Percentiles rank a stretch among this genome's conserved stretches.
Conservation (phyloP, 225 moss, liverwort and hornwort species). For the Physcomitrium patens region DNA sequence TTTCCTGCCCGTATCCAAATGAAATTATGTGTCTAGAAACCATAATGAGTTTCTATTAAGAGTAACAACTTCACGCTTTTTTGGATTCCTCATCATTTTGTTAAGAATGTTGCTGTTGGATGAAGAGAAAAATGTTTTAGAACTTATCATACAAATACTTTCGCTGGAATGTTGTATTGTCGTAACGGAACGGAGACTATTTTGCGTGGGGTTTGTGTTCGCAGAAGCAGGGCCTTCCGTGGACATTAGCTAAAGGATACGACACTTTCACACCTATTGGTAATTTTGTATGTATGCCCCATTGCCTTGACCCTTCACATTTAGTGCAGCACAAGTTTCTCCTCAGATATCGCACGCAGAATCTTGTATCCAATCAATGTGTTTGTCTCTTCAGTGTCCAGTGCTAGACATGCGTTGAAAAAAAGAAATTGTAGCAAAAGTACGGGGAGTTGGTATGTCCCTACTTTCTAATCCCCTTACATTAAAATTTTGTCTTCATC, state of each 20-base stretch:
- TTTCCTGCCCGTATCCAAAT: background rate
- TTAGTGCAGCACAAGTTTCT: conserved; percentile 2
- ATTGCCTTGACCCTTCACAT: conserved; percentile 17
- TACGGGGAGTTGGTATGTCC: no score
- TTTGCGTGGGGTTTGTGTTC: conserved; percentile 22
- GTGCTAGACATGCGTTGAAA: no score
- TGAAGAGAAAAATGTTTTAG: conserved; percentile 2
- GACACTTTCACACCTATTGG: conserved; percentile 93
- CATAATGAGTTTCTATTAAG: background rate
- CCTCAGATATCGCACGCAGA: background rate
- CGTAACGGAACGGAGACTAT: background rate
- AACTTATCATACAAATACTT: background rate
- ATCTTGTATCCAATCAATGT: no score
- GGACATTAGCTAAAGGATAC: conserved; percentile 90
- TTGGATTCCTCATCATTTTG: background rate
- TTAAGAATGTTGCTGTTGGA: conserved; percentile 2
- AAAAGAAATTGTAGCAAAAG: no score
- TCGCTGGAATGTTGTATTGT: background rate
- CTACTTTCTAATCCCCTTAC: no score
- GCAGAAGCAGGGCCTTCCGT: conserved; percentile 90
- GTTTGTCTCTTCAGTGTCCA: no score
- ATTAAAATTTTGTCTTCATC: no score
- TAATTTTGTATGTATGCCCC: conserved; percentile 74
- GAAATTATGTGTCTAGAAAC: background rate
- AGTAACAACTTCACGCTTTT: background rate